phyloP scores from a whole-genome alignment of 192 early-diverging fungal species.

The Backusella tarrabulga region DNA sequence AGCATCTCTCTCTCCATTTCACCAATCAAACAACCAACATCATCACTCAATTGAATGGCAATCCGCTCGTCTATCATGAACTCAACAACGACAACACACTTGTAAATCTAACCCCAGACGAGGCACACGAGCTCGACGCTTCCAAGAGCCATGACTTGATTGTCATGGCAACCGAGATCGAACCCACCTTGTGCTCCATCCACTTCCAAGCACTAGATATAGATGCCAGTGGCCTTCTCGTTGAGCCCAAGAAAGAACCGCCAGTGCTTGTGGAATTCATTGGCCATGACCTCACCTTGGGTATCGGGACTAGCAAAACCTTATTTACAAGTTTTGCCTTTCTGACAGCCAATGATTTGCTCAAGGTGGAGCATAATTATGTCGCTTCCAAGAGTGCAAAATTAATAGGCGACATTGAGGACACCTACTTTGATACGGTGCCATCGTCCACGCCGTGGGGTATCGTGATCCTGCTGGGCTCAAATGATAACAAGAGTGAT shows the following conservation, averaged over 20 bases:
- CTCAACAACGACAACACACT: neutral
- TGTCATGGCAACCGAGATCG: constrained; percentile 9
- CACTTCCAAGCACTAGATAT: neutral
- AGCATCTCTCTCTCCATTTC: neutral
- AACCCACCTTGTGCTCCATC: neutral
- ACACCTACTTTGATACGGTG: constrained; percentile 20
- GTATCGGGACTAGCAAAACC: constrained; percentile 10
- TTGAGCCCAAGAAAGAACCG: neutral
- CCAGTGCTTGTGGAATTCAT: constrained; percentile 24
- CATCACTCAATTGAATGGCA: constrained; percentile 4
- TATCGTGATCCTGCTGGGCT: constrained; percentile 18
- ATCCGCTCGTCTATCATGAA: neutral
- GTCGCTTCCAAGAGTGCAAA: constrained; percentile 19
- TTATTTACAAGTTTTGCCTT: constrained; percentile 27
- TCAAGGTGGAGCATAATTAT: constrained; percentile 16
- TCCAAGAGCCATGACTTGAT: constrained; percentile 1
- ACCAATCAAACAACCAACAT: constrained; percentile 2
- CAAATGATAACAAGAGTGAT: constrained; percentile 18
- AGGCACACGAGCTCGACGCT: neutral
- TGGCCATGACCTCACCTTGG: constrained; percentile 21
- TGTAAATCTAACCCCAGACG: constrained; percentile 6
- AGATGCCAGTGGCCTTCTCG: neutral
- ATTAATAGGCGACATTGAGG: constrained; percentile 19
- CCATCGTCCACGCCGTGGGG: constrained; percentile 9
- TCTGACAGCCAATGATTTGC: constrained; percentile 9